Conservation (phyloP, 2,329 filamentous ascomycete genomes). For the Penicillium sp. region DNA sequence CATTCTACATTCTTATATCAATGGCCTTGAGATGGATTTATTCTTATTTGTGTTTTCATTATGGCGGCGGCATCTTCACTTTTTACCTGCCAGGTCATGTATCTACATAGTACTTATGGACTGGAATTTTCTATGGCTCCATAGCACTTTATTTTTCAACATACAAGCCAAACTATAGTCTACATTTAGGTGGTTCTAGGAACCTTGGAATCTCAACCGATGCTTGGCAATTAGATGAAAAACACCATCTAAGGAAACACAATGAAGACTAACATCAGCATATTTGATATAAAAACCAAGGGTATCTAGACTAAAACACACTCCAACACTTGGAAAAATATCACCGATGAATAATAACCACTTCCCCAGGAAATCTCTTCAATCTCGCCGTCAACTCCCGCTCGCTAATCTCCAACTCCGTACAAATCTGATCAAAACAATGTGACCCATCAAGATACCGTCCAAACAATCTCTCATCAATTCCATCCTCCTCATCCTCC, state of each 20-base stretch:
- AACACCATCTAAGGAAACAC: too few relatives aligned
- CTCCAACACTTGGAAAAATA: background rate
- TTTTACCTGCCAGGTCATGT: background rate
- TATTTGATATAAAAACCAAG: background rate
- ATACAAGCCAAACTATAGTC: background rate
- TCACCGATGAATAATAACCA: constrained; percentile 50
- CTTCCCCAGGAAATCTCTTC: constrained; percentile 46
- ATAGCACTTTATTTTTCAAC: background rate
- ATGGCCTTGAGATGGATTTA: background rate
- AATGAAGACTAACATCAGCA: background rate
- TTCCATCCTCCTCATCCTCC: constrained; percentile 34
- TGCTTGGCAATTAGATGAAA: background rate
- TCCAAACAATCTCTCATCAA: constrained; percentile 39
- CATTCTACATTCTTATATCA: background rate
- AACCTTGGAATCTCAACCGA: background rate
- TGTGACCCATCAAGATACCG: constrained; percentile 51
- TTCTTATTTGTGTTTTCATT: background rate
- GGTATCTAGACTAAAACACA: background rate
- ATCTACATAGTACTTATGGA: background rate
- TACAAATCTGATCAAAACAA: constrained; percentile 54
- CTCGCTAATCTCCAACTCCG: constrained; percentile 51
- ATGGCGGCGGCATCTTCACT: background rate
- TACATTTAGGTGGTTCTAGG: background rate
- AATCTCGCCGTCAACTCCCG: constrained; percentile 45
- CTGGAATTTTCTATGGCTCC: background rate